phyloP scores from a whole-genome alignment of 768 basidiomycete genomes.

The Wakefieldia striispora region DNA sequence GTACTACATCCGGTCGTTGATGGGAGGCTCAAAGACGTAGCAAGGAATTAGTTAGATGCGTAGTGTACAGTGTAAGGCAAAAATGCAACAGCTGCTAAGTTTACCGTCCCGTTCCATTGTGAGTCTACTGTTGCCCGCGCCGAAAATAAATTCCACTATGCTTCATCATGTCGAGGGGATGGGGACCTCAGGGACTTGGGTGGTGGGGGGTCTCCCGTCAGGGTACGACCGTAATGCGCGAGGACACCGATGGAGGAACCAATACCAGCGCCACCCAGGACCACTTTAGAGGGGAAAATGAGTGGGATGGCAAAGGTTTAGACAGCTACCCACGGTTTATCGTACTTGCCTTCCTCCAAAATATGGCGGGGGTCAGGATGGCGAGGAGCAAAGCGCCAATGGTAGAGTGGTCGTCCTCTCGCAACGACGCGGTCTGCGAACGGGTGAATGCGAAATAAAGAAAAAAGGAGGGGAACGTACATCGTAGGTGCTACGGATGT shows the following conservation, averaged over 20 bases:
- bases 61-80: constrained; percentile 13
- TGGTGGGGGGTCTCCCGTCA: constrained; percentile 55
- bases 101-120: not conserved
- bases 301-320: not conserved
- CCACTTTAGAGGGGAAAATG: constrained; percentile 41
- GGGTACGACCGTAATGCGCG: constrained; percentile 50
- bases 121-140: not conserved
- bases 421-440: constrained; percentile 51
- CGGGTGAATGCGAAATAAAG: not conserved
- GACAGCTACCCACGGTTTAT: constrained; percentile 53
- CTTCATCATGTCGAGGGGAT: constrained; percentile 9
- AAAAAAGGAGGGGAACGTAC: constrained; percentile 36
- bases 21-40: constrained; percentile 60
- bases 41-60: constrained; percentile 23
- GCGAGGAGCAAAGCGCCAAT: constrained; percentile 67
- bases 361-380: constrained; percentile 62
- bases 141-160: not conserved
- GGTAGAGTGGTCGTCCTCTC: constrained; percentile 72
- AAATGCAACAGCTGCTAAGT: not conserved
- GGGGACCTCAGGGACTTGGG: constrained; percentile 35
- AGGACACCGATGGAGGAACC: constrained; percentile 61
- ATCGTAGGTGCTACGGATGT: constrained; percentile 56
- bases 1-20: constrained; percentile 64
- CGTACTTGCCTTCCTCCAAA: constrained; percentile 66
- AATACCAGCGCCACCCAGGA: constrained; percentile 69